A percentile compares a stretch with the other conserved stretches of the same genome.
Evolutionary conservation across 768 basidiomycete genomes (phyloP).

Genomic region (Amanita inopinata): DNA sequence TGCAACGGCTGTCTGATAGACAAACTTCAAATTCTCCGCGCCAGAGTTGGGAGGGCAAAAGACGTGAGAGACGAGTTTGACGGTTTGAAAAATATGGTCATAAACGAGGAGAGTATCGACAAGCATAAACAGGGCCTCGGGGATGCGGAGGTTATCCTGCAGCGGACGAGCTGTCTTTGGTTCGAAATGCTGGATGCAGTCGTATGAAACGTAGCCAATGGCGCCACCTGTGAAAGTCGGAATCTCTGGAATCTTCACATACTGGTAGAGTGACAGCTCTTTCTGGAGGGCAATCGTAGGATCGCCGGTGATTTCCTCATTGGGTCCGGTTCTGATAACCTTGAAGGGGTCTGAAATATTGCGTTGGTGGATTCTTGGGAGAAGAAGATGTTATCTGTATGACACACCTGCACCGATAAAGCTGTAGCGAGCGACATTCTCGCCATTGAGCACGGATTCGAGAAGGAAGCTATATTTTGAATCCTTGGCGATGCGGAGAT

Average conservation of each 20-base stretch:
- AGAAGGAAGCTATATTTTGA: conserved; percentile 92
- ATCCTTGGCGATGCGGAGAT: conserved; percentile 85
- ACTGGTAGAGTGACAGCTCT: conserved; percentile 79
- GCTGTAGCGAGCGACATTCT: conserved; percentile 87
- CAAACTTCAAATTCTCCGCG: conserved; percentile 61
- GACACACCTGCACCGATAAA: conserved; percentile 87
- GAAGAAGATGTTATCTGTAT: not conserved
- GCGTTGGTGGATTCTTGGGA: not conserved
- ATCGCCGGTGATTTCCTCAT: conserved; percentile 77
- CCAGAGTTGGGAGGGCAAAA: conserved; percentile 69
- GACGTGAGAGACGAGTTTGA: conserved; percentile 96
- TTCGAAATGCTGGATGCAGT: conserved; percentile 94
- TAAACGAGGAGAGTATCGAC: conserved; percentile 93
- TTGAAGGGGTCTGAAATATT: conserved; percentile 74
- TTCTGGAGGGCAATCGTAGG: conserved; percentile 78
- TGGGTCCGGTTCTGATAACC: conserved; percentile 80
- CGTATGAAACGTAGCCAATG: conserved; percentile 95
- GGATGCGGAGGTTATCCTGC: conserved; percentile 75
- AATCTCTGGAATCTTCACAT: conserved; percentile 84
- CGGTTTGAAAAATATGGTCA: conserved; percentile 90
- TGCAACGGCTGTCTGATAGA: conserved; percentile 81
- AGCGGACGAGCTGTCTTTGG: conserved; percentile 77
- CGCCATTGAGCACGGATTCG: conserved; percentile 86
- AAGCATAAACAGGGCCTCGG: conserved; percentile 95
- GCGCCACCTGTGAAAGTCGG: conserved; percentile 96